A percentile compares a stretch with the other conserved stretches of the same genome.
Evolutionary conservation across 441 rosid species (phyloP).

Genomic region (Corymbia calophylla): DNA sequence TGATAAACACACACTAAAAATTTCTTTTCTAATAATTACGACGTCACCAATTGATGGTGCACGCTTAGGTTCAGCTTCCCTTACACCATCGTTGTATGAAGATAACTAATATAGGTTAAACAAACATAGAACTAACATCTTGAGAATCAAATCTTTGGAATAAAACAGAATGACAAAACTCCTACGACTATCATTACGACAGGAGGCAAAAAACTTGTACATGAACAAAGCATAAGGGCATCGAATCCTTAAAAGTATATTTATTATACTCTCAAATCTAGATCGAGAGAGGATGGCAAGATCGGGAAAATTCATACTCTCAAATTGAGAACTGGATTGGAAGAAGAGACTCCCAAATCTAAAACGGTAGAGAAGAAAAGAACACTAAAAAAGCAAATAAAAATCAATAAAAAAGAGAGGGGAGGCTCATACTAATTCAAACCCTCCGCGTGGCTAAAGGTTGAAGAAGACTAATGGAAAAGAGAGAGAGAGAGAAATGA

Average conservation of each 20-base stretch:
- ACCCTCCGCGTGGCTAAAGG: too few relatives aligned
- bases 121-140: not conserved
- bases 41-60: accelerated
- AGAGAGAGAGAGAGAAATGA: not conserved
- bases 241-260: not conserved
- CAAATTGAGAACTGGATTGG: accelerated
- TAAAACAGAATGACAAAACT: accelerated
- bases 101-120: not conserved
- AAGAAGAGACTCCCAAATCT: not conserved
- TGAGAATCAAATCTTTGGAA: accelerated
- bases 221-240: not conserved
- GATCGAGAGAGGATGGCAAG: not conserved
- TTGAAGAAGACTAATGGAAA: not conserved
- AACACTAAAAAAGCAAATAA: too few relatives aligned
- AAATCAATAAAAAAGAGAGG: not conserved
- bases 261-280: too few relatives aligned
- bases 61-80: not conserved
- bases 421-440: too few relatives aligned
- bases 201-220: not conserved
- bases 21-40: too few relatives aligned
- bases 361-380: too few relatives aligned
- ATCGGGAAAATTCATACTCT: too few relatives aligned
- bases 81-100: accelerated
- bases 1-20: too few relatives aligned
- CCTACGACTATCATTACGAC: accelerated